Evolutionary conservation across 106 monocot species (phyloP).

Genomic region (Dendrobium huoshanense): DNA sequence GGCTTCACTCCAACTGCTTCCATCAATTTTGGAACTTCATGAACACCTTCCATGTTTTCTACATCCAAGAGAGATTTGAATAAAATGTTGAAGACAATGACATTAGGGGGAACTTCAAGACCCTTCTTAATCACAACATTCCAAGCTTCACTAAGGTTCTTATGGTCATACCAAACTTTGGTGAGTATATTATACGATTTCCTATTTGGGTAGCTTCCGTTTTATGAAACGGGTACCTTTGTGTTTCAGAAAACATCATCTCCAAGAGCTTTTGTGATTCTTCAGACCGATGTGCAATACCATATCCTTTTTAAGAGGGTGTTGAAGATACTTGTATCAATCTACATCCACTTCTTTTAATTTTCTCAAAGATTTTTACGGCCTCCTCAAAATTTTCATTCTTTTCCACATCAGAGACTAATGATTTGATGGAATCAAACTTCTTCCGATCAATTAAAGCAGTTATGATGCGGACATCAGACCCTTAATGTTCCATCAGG

Average conservation of each 20-base stretch:
- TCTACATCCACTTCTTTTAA: slow-evolving; percentile 63
- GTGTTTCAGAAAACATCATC: slow-evolving; percentile 45
- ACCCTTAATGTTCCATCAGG: too few species aligned
- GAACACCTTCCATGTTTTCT: slow-evolving; percentile 46
- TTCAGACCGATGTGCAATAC: slow-evolving; percentile 59
- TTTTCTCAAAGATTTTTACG: slow-evolving; percentile 58
- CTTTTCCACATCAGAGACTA: slow-evolving; percentile 49
- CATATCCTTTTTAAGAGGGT: slow-evolving; percentile 86
- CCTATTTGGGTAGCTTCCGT: slow-evolving; percentile 24
- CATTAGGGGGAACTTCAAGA: slow-evolving; percentile 37
- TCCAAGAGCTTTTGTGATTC: slow-evolving; percentile 59
- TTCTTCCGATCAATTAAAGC: slow-evolving; percentile 57
- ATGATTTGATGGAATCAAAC: slow-evolving; percentile 51
- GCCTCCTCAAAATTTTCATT: slow-evolving; percentile 65
- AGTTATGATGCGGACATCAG: too few species aligned
- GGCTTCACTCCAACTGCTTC: slow-evolving; percentile 55
- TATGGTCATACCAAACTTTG: slow-evolving; percentile 76
- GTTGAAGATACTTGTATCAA: slow-evolving; percentile 76
- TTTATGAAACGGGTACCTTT: slow-evolving; percentile 9
- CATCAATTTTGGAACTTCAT: slow-evolving; percentile 72
- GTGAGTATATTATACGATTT: slow-evolving; percentile 82
- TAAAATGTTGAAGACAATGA: slow-evolving; percentile 76
- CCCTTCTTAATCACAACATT: slow-evolving; percentile 62
- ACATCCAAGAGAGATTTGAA: slow-evolving; percentile 80
- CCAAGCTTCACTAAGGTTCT: slow-evolving; percentile 75